Base-by-base conservation (phyloP, 1,284 basidiomycete species). In the Quambalaria eucalypti region DNA sequence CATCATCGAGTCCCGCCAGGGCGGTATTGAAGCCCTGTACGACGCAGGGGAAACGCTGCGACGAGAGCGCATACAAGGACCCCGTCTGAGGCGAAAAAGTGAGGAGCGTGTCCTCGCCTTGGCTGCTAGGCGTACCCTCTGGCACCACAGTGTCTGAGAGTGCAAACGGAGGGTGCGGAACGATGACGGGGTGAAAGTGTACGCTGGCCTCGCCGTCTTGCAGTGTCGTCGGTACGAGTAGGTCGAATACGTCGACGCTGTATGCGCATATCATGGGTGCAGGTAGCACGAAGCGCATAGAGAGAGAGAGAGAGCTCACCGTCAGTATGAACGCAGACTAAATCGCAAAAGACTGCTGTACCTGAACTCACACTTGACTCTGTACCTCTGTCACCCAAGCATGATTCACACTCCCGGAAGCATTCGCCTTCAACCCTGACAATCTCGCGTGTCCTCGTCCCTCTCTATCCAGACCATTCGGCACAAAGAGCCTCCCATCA, bases 211-310 rank as follows among this genome's bases (percentile, higher is more conserved):
- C 25, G 42, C 12, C 12, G 26, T 36, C 30, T 51, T 36, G 14
- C 50, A 7, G 21, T 21, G n/a, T n/a, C n/a, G n/a, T n/a, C 19
- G 67, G 63, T 21, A 68, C 61, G 44, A 71, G 65, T 10, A 71
- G 48, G 23, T 71, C 69, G 29, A 71, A 71, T 33, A 71, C 61
- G 26, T 63, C 60, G 1, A 67, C 68, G 4, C n/a, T n/a, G n/a
- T n/a, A n/a, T n/a, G n/a, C n/a, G n/a, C n/a, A n/a, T n/a, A n/a
- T n/a, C n/a, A n/a, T n/a, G n/a, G n/a, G n/a, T n/a, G n/a, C n/a
- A n/a, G n/a, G n/a, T n/a, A n/a, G n/a, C n/a, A n/a, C n/a, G n/a
- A n/a, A n/a, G n/a, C n/a, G n/a, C n/a, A n/a, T n/a, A n/a, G n/a
- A n/a, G n/a, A n/a, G n/a, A n/a, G n/a, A n/a, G n/a, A n/a, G n/a